Base-by-base conservation (phyloP, 805 yeast species). In the Kodamaea leandrae region DNA sequence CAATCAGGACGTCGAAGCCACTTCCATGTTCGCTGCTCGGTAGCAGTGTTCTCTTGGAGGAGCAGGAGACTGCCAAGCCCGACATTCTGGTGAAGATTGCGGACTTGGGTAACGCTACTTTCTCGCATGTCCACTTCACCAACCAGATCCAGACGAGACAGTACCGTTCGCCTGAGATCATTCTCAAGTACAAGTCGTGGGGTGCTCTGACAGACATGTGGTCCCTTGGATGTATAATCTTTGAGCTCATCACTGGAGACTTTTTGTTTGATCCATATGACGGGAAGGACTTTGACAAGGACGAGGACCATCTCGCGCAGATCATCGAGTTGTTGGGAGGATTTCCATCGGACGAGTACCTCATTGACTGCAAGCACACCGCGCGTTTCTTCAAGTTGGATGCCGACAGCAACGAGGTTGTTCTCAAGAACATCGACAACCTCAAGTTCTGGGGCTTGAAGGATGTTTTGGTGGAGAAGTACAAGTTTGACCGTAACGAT, bases 71-170 rank as follows among this genome's bases (percentile, higher is more conserved):
- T n/a, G n/a, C 16, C 14, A 16, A 21, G 3, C 37, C 42, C 17
- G 42, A 28, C 10, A 36, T 42, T 16, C 39, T 43, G 38, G 55
- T 91, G 29, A 91, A 91, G 60, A 83, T 93, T 47, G 98, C 96
- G 2, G 99, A 91, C 61, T 71, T 89, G 44, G 97, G 97, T 27
- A 89, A 90, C 57, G 95, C 96, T 1, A 87, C 96, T 49, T 86
- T 87, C 81, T 71, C 76, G 4, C 75, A 79, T 55, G 77, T 77
- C 37, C 96, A 89, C 58, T 87, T 84, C 62, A 86, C 96, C 4
- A 80, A 87, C 60, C 90, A 87, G 48, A 86, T 89, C 46, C 96
- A 89, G 63, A 89, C 97, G 1, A 73, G 97, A 34, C 96, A 89
- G 60, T 89, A 89, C 61, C 72, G 99, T 33, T 78, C 96, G 0